These are phyloP conservation scores for Rhizopogon salebrosus DNA, from an alignment of 768 basidiomycete species.

Conservation along the genomic window DNA sequence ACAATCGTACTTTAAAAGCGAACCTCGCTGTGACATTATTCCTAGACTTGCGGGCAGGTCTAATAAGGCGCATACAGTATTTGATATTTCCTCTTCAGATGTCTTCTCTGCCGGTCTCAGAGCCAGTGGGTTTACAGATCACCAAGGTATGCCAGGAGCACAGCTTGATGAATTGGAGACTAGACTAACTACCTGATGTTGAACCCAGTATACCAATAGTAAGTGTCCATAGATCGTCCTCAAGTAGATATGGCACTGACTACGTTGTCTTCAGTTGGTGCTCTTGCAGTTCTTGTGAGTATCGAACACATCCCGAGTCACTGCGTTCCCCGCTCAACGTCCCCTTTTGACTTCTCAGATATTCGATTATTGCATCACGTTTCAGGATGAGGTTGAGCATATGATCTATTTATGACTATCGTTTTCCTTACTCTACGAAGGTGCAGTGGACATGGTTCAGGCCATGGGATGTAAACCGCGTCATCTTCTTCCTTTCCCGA, in stretches of 20 bases:
- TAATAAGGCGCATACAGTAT: no score
- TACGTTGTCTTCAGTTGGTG: conserved; percentile 9
- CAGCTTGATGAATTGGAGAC: background rate
- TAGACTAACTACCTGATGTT: background rate
- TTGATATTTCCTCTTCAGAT: background rate
- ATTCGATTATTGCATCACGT: conserved; percentile 7
- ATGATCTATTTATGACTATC: background rate
- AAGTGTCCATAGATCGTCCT: background rate
- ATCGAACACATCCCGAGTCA: background rate
- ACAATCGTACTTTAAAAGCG: background rate
- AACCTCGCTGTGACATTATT: background rate
- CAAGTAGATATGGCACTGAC: background rate
- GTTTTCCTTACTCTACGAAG: conserved; percentile 1
- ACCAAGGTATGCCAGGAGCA: conserved; percentile 4
- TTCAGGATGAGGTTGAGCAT: conserved; percentile 3
- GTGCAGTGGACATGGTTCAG: conserved; percentile 15
- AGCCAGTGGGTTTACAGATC: conserved; percentile 10
- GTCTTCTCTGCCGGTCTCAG: background rate
- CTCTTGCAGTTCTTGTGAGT: conserved; percentile 12
- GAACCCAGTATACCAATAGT: conserved; percentile 12
- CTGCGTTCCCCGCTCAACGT: background rate
- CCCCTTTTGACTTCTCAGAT: background rate
- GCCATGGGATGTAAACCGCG: conserved; percentile 10
- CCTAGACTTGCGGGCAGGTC: background rate
- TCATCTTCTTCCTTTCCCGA: conserved; percentile 13